phyloP scores from a whole-genome alignment of 352 stramenopile genomes.

The Pythium inflatum region DNA sequence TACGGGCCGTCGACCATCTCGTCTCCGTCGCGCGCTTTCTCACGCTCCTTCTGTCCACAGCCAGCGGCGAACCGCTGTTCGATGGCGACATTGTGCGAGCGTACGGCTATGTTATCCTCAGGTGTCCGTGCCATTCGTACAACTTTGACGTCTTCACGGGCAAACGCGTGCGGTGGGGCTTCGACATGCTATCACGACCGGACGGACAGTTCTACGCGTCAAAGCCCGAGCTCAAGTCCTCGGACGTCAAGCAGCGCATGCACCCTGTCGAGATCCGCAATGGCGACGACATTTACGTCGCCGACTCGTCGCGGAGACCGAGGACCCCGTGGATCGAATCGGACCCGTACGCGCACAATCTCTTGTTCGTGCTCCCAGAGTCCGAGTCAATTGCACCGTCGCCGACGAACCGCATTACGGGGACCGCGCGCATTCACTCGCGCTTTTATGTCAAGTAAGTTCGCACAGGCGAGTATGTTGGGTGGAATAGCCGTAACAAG shows the following conservation, averaged over 20 bases:
- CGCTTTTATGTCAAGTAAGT: slow-evolving; percentile 38
- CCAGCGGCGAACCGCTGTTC: slow-evolving; percentile 75
- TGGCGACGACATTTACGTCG: slow-evolving; percentile 72
- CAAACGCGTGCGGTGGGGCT: slow-evolving; percentile 82
- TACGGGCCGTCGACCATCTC: slow-evolving; percentile 28
- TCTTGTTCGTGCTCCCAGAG: slow-evolving; percentile 36
- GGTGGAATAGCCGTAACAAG: background rate
- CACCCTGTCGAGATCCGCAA: slow-evolving; percentile 78
- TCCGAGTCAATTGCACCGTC: background rate
- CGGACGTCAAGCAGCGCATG: slow-evolving; percentile 84
- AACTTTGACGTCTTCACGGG: slow-evolving; percentile 80
- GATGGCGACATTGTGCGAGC: slow-evolving; percentile 87
- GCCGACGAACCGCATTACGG: slow-evolving; percentile 32
- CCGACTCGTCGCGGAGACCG: slow-evolving; percentile 71
- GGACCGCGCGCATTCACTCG: slow-evolving; percentile 62
- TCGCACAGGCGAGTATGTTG: background rate
- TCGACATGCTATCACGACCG: slow-evolving; percentile 78
- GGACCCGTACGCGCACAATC: slow-evolving; percentile 76
- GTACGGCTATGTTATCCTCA: slow-evolving; percentile 72
- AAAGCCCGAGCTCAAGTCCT: slow-evolving; percentile 69
- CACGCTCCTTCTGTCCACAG: slow-evolving; percentile 28
- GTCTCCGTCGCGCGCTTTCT: background rate
- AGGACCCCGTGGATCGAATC: slow-evolving; percentile 57
- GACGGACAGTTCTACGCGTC: slow-evolving; percentile 55
- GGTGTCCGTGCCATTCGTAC: slow-evolving; percentile 87